Conservation (phyloP, 2,329 filamentous ascomycete genomes). For the Phyllosticta paracitricarpa region DNA sequence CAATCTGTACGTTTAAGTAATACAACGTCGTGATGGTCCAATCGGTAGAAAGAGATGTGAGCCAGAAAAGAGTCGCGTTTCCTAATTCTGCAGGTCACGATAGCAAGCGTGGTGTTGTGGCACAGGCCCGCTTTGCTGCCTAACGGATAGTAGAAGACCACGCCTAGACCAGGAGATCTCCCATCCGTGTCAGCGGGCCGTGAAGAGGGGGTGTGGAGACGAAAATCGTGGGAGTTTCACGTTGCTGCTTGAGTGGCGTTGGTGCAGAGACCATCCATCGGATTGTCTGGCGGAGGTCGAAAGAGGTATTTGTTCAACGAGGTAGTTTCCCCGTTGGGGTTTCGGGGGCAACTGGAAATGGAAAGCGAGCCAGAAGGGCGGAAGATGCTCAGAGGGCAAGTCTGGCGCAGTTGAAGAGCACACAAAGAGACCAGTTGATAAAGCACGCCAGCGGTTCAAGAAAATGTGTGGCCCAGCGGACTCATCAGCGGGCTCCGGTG, state of each 20-base stretch:
- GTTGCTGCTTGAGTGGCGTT: background rate
- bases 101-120: background rate
- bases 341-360: background rate
- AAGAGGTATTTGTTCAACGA: background rate
- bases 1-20: background rate
- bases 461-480: background rate
- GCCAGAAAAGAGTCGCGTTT: background rate
- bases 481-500: background rate
- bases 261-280: background rate
- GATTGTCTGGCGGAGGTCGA: background rate
- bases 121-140: background rate
- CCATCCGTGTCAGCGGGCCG: background rate
- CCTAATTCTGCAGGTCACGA: background rate
- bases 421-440: background rate
- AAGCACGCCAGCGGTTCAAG: background rate
- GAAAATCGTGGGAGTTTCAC: background rate
- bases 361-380: background rate
- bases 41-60: background rate
- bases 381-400: background rate
- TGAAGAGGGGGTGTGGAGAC: background rate
- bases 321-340: background rate
- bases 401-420: background rate
- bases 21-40: background rate
- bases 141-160: background rate
- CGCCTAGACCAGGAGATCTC: background rate